Base-by-base conservation (phyloP, 805 yeast species). In the Sungouiella thailandica region DNA sequence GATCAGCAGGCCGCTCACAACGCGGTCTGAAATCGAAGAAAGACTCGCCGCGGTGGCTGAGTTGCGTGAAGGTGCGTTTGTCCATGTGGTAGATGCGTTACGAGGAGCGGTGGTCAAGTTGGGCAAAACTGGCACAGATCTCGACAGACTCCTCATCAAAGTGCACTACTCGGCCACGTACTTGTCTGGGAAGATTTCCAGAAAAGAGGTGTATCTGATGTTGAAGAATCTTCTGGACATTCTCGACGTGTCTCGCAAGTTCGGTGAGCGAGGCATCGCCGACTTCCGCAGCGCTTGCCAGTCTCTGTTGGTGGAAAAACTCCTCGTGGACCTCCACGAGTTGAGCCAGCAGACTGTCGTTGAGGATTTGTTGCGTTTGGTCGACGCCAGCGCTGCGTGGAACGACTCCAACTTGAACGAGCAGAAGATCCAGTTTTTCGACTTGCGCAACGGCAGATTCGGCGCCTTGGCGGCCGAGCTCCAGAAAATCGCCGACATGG, bases 1-100 rank as follows among this genome's bases (percentile, higher is more conserved):
- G 98, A 59, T 89, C 0, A 66, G 77, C 1, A 65, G 70, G 39
- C 98, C 98, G 1, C 64, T 89, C 15, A 57, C 75, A 0, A 68
- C 77, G 27, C 60, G 66, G 19, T 65, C 59, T 1, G 59, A 60
- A 7, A 82, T 93, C 2, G 68, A 72, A 35, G 65, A 68, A n/a
- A 68, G 98, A 17, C 59, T 72, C 0, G 73, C 72, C 25, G 87
- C 95, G 0, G 70, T 66, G 7, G 58, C 44, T 3, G 61, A 56
- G 32, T 40, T 66, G 23, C 42, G 46, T 3, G 12, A 28, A 4
- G 37, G 43, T 4, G 53, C 41, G 5, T 65, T 52, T 35, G 53
- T 50, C 35, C 68, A 64, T 29, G 43, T 60, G 8, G 36, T 62
- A 4, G 71, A 66, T 35, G 41, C 60, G 0, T 48, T 66, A 32